Percentiles rank a stretch among this genome's conserved stretches.
phyloP scores from a whole-genome alignment of 306 rosid genomes.

The Coriaria nepalensis region DNA sequence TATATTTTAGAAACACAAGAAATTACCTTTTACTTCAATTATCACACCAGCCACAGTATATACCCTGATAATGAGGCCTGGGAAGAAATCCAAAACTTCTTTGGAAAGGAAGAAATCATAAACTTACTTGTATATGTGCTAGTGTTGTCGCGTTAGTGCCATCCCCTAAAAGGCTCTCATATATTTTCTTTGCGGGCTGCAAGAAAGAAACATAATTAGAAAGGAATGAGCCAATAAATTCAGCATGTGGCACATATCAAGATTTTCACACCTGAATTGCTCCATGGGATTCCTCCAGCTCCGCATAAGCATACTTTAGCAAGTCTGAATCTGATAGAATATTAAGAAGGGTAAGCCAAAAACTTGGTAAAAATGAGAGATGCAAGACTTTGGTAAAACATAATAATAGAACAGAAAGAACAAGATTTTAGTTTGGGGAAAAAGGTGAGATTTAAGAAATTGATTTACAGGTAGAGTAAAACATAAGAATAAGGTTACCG shows the following conservation, averaged over 20 bases:
- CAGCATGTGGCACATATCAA: slow-evolving; percentile 7
- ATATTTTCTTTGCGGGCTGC: slow-evolving; percentile 88
- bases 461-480: too few relatives aligned
- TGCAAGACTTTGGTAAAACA: slow-evolving; percentile 7
- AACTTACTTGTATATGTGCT: slow-evolving; percentile 78
- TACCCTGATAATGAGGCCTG: too few relatives aligned
- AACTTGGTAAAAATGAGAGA: slow-evolving; percentile 7
- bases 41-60: too few relatives aligned
- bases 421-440: too few relatives aligned
- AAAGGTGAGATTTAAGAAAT: too few relatives aligned
- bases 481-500: too few relatives aligned
- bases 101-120: neutral
- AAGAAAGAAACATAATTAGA: slow-evolving; percentile 16
- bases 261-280: slow-evolving; percentile 60
- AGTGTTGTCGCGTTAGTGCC: slow-evolving; percentile 58
- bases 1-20: too few relatives aligned
- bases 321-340: slow-evolving; percentile 52
- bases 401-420: slow-evolving; percentile 13
- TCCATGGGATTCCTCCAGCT: slow-evolving; percentile 96
- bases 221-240: slow-evolving; percentile 5
- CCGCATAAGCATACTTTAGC: slow-evolving; percentile 92
- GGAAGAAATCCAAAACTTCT: too few relatives aligned
- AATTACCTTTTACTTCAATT: too few relatives aligned
- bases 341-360: neutral
- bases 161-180: slow-evolving; percentile 72